Conservation (phyloP, 306 rosid species). For the Arachis stenosperma region DNA sequence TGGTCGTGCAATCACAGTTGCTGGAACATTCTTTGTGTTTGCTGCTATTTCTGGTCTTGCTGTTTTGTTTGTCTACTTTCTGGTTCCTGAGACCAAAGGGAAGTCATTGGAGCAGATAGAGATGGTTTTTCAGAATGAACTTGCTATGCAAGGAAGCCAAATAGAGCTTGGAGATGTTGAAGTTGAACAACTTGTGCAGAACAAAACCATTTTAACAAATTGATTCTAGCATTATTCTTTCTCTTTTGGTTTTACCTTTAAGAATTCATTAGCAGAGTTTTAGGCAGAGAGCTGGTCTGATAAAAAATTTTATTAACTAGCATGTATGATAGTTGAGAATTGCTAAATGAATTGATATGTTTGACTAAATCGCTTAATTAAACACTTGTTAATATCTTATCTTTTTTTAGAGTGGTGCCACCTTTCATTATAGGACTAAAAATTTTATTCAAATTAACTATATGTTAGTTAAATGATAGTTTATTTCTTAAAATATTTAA, state of each 20-base stretch:
- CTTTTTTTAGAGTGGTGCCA: neutral
- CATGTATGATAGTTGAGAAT: too few species aligned
- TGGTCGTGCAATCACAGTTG: slow-evolving; percentile 60
- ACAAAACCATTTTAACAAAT: slow-evolving; percentile 33
- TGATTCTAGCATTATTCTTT: neutral
- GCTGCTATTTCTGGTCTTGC: slow-evolving; percentile 64
- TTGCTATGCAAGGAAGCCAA: slow-evolving; percentile 47
- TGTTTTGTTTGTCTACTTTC: slow-evolving; percentile 55
- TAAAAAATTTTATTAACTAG: too few species aligned
- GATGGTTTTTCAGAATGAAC: slow-evolving; percentile 56
- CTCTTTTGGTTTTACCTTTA: slow-evolving; percentile 16
- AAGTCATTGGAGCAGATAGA: slow-evolving; percentile 89
- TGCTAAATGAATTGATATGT: too few species aligned
- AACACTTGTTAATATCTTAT: too few species aligned
- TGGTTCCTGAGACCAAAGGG: slow-evolving; percentile 85
- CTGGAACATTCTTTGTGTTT: slow-evolving; percentile 70
- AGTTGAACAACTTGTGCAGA: slow-evolving; percentile 68
- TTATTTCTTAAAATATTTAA: too few species aligned
- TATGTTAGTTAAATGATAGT: too few species aligned
- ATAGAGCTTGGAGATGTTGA: slow-evolving; percentile 65
- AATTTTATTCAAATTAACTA: too few species aligned
- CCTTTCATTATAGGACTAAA: neutral
- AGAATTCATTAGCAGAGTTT: neutral
- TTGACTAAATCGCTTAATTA: too few species aligned
- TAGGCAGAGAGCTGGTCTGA: neutral